Base-by-base conservation (phyloP, 257 asterid genomes). In the Prunella vulgaris region DNA sequence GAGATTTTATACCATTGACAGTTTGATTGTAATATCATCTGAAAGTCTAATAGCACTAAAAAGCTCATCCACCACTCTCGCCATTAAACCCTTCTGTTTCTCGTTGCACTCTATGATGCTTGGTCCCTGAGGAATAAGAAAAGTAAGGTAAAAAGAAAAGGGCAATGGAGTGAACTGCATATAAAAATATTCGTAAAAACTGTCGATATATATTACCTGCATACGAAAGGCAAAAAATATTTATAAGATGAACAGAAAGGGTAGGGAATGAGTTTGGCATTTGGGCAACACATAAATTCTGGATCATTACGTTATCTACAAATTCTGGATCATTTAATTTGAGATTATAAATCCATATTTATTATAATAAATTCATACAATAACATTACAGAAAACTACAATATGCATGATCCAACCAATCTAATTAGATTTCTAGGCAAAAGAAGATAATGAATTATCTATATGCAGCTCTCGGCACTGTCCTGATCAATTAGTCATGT, bases 51-150 rank as follows among this genome's bases (percentile, higher is more conserved):
- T 69, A 66, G 80, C 73, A 64, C 33, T 72, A 74, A 88, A 88
- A 76, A 88, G 79, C 59, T 80, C 96, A 80, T 88, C 86, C 71
- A 88, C 94, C 63, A 81, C 91, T 82, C 94, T 82, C 51, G 87
- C 81, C 24, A 90, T 79, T 77, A 90, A 74, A 63, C 97, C 97
- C 77, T 82, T 83, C 74, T 68, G 84, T 62, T 79, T 79, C 21
- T 79, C 79, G 64, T 79, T 77, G 76, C 83, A 73, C 48, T 81
- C 83, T 64, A 66, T 62, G 77, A 90, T 79, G 80, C 80, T 66
- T 74, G 96, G 95, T 69, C 97, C 97, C 97, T 90, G 70, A 57
- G 74, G 53, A 15, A 46, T 5, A 42, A 44, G 59, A 30, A 28
- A 35, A 62, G 13, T 15, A 57, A 57, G 12, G 3, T 12, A 57